Evolutionary conservation across 2,329 filamentous ascomycete species (phyloP), one percentile per base, ranked within the genome.

Genomic region (Lachnellula hyalina): DNA sequence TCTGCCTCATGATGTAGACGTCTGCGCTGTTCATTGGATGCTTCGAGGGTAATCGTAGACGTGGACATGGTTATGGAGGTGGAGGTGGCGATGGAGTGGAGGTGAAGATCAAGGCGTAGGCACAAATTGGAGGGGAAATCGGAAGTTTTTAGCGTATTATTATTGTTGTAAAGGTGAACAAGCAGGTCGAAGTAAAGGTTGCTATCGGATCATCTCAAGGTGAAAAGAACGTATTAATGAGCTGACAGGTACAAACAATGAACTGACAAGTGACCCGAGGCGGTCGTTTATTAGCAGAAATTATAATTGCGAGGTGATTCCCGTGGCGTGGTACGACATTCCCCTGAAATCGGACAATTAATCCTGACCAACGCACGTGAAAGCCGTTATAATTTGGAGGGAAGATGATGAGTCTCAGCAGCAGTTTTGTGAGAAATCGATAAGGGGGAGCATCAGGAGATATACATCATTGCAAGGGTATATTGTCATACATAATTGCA

Each of bases 1-100:
- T 99, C 94, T 59, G 82, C 83, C 67, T 86, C 82, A 68, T 85
- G 83, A 69, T 82, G 75, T 54, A 74, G 70, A 48, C 75, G 70
- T 61, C 82, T 77, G 56, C 78, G 74, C 61, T 78, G 72, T 59
- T 71, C 70, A 15, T 62, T 65, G 6, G 59, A 56, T 19, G 44
- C 42, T 23, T 57, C 53, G 19, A 49, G 36, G 17, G 48, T 44
- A 23, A 36, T 57, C 21, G 41, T 23, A 45, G 53, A 51, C 61
- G 63, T 65, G n/a, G 49, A 57, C 53, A 53, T 44, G 47, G 25
- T 32, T 25, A 1, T 5, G 25, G 25, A 25, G 25, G 21, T 21
- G 21, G 25, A 25, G 25, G 21, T 21, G 21, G 25, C 5, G 25
- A 7, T 25, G 25, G 25, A 5, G 25, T 25, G 14, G 23, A 40